Evolutionary conservation across 768 basidiomycete species (phyloP), one percentile per base, ranked within the genome.

Genomic region (Naematelia aurantialba): DNA sequence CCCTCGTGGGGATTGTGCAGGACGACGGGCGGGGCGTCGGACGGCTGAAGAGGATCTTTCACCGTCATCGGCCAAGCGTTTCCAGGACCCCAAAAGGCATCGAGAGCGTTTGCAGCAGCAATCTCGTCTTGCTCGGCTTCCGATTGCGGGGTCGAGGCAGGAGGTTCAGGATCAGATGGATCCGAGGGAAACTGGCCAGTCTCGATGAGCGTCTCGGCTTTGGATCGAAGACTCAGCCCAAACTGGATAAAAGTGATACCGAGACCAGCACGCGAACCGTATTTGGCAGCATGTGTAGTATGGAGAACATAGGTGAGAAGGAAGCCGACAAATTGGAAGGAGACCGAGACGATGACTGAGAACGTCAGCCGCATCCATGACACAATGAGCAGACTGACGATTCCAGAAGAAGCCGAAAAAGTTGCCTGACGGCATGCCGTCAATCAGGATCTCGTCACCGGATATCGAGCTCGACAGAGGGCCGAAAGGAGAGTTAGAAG

Each of bases 231-330:
- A 72, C 85, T 86, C 68, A 93, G 84, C 0, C 93, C 94, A 67
- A 87, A 90, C 71, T 97, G 94, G 63, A 97, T 93, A 60, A 97
- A 80, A 0, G 91, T 98, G 67, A 96, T 82, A 17, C 94, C 94
- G n/a, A 99, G 84, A 27, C 94, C 94, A 0, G 91, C 91, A 45
- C 91, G 87, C 14, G 90, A 91, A 51, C 96, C 96, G 72, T 84
- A 89, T 76, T 92, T 93, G 60, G 88, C 89, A 0, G 96, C 91
- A 72, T 98, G 93, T 1, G 91, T 87, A 12, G 81, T 81, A 61
- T 79, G 78, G 1, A 98, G 85, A 67, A 97, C 85, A 78, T 91
- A 96, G 0, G 93, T 96, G 79, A 99, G 78, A 63, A 81, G 77
- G 78, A 81, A 81, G 29, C 80, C 93, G 69, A 94, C 83, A 76